Evolutionary conservation across 2,329 filamentous ascomycete species (phyloP).

Genomic region (Penicillium sp.): DNA sequence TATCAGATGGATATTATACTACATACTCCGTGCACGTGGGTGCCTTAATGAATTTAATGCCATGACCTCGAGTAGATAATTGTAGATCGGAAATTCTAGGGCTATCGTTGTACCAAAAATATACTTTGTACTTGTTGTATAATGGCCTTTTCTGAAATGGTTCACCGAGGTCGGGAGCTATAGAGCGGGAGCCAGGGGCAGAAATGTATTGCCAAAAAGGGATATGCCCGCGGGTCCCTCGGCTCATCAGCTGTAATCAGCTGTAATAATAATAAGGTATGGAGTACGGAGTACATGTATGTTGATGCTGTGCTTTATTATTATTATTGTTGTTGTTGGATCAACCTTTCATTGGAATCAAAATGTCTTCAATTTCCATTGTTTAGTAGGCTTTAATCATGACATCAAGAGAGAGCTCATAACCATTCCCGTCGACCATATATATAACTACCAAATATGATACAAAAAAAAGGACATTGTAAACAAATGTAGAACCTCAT

Average conservation of each 20-base stretch:
- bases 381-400: neutral
- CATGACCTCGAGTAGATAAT: neutral
- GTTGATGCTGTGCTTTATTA: neutral
- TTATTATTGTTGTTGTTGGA: neutral
- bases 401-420: neutral
- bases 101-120: neutral
- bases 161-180: conserved; percentile 25
- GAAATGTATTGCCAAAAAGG: neutral
- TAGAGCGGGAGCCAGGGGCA: conserved; percentile 9
- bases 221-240: conserved; percentile 4
- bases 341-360: no score
- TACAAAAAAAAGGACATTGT: neutral
- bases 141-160: conserved; percentile 20
- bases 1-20: conserved; percentile 3
- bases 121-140: neutral
- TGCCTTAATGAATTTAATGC: neutral
- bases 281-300: neutral
- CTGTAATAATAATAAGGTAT: neutral
- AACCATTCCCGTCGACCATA: no score
- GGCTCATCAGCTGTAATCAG: conserved; percentile 1
- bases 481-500: neutral
- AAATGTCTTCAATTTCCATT: neutral
- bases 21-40: neutral
- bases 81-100: neutral
- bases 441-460: neutral